Percentiles rank a stretch among this genome's conserved stretches.
Evolutionary conservation across 495 filamentous ascomycete genomes (phyloP).

Genomic region (Staphylotrichum tortipilum): DNA sequence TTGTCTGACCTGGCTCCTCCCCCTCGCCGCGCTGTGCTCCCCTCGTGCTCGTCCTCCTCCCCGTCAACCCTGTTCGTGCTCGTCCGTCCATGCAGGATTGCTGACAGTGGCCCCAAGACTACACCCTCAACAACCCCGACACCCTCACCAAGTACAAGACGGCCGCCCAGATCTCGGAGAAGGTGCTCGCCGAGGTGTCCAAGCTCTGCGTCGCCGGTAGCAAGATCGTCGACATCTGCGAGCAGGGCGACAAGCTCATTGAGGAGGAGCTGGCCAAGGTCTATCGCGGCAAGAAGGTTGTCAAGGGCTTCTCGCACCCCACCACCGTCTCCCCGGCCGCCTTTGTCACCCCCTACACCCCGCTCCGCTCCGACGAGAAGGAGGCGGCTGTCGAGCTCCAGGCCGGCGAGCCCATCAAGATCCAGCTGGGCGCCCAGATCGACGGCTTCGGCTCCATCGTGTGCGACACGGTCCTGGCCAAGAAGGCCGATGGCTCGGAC

Average conservation of each 20-base stretch:
- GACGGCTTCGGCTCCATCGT: slow-evolving; percentile 96
- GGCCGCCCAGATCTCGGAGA: slow-evolving; percentile 87
- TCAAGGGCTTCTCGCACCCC: slow-evolving; percentile 87
- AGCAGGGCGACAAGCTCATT: slow-evolving; percentile 89
- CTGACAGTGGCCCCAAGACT: slow-evolving; percentile 51
- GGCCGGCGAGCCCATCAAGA: slow-evolving; percentile 79
- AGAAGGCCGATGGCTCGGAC: slow-evolving; percentile 45
- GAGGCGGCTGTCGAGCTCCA: slow-evolving; percentile 74
- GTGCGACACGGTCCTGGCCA: slow-evolving; percentile 79
- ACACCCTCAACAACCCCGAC: slow-evolving; percentile 91
- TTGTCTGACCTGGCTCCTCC: neutral
- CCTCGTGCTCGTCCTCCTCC: neutral
- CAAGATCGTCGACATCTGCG: slow-evolving; percentile 87
- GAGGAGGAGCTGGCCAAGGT: slow-evolving; percentile 91
- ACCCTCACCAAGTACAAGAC: slow-evolving; percentile 98
- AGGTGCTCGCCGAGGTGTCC: slow-evolving; percentile 78
- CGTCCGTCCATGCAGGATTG: too few species aligned
- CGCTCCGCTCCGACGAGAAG: slow-evolving; percentile 71
- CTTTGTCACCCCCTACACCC: slow-evolving; percentile 95
- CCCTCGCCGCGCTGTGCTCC: neutral
- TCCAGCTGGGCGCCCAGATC: slow-evolving; percentile 95
- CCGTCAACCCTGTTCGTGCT: too few species aligned
- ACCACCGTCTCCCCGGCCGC: slow-evolving; percentile 92
- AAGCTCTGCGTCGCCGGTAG: slow-evolving; percentile 75
- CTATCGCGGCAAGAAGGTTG: slow-evolving; percentile 94